A percentile compares a stretch with the other conserved stretches of the same genome.
phyloP scores from a whole-genome alignment of 2,329 filamentous ascomycete species.

The Pseudogymnoascus sp. region DNA sequence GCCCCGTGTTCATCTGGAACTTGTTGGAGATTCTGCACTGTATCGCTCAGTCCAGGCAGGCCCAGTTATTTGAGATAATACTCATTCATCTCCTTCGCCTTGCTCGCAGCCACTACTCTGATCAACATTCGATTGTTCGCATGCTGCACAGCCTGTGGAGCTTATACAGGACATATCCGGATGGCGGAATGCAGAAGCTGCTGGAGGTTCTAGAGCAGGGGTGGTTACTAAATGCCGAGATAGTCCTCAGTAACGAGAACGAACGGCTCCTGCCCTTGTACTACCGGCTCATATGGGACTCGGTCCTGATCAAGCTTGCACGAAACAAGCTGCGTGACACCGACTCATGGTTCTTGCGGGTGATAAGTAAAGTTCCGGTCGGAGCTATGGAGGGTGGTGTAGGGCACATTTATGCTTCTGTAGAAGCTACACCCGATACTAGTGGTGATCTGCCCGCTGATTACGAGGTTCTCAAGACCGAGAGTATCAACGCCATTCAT shows the following conservation, averaged over 20 bases:
- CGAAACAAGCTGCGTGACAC: neutral
- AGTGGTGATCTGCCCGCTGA: neutral
- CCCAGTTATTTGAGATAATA: constrained; percentile 12
- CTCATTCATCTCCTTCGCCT: constrained; percentile 13
- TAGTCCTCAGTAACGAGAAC: constrained; percentile 14
- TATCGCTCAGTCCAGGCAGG: constrained; percentile 10
- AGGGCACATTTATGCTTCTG: neutral
- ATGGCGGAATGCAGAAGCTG: neutral
- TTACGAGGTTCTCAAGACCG: neutral
- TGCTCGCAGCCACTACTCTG: neutral
- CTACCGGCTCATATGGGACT: constrained; percentile 18
- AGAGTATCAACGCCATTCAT: neutral
- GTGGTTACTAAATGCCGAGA: constrained; percentile 17
- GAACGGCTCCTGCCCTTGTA: constrained; percentile 13
- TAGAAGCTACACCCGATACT: neutral
- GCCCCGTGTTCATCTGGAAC: constrained; percentile 15
- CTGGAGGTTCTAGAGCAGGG: constrained; percentile 13
- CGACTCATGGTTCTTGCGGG: neutral
- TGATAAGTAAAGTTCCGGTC: neutral
- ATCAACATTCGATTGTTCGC: neutral
- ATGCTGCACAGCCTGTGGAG: constrained; percentile 2
- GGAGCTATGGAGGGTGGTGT: neutral
- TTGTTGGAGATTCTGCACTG: constrained; percentile 14
- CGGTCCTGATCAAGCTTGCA: constrained; percentile 9
- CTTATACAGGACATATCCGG: neutral